A percentile compares a stretch with the other conserved stretches of the same genome.
Evolutionary conservation across 768 basidiomycete species (phyloP).

Genomic region (Daedaleopsis sinensis): DNA sequence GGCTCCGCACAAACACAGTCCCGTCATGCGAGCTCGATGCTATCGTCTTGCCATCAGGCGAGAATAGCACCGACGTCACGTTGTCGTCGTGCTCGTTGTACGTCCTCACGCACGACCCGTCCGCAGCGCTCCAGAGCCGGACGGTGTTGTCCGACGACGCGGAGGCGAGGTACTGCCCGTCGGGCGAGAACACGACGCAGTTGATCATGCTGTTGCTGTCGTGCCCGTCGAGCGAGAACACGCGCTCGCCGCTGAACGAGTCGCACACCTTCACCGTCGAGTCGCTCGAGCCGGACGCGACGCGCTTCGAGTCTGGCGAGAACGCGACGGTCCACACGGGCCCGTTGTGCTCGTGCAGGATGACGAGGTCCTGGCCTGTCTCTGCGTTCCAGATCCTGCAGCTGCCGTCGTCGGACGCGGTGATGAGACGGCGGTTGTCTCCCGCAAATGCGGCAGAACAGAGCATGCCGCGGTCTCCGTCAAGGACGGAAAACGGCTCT

Average conservation of each 20-base stretch:
- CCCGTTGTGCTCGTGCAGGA: slow-evolving; percentile 11
- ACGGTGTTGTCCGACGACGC: slow-evolving; percentile 10
- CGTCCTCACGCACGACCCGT: slow-evolving; percentile 2
- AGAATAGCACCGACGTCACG: slow-evolving; percentile 18
- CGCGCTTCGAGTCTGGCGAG: slow-evolving; percentile 16
- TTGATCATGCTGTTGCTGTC: neutral
- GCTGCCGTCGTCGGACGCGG: slow-evolving; percentile 39
- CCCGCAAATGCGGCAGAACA: slow-evolving; percentile 23
- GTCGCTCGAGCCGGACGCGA: slow-evolving; percentile 41
- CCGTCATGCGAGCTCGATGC: slow-evolving; percentile 30
- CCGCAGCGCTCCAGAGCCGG: slow-evolving; percentile 18
- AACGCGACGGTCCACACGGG: slow-evolving; percentile 18
- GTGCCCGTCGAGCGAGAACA: slow-evolving; percentile 3
- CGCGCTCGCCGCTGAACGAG: slow-evolving; percentile 5
- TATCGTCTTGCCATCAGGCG: slow-evolving; percentile 31
- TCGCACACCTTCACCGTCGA: slow-evolving; percentile 11
- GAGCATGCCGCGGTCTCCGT: slow-evolving; percentile 8
- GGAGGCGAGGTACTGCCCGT: slow-evolving; percentile 17
- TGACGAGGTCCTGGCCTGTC: slow-evolving; percentile 31
- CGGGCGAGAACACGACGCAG: slow-evolving; percentile 14
- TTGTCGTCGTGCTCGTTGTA: slow-evolving; percentile 22
- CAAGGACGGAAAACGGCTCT: neutral
- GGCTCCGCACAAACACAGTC: slow-evolving; percentile 16
- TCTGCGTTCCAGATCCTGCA: slow-evolving; percentile 15
- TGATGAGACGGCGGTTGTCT: slow-evolving; percentile 19